Conservation (phyloP, 140 eudicot genomes). For the Flaveria floridana region DNA sequence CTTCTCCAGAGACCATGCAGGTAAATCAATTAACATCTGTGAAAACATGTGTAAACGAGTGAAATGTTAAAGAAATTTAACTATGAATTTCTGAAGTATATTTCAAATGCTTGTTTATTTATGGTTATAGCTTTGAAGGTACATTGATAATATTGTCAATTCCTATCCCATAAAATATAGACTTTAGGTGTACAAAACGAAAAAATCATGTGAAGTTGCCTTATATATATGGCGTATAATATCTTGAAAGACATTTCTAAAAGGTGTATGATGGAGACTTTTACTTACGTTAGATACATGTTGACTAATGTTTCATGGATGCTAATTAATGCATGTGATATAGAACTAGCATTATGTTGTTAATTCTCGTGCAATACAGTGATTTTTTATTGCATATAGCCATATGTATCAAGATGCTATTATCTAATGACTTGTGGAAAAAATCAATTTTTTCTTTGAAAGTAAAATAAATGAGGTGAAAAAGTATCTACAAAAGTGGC, state of each 20-base stretch:
- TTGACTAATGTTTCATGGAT: neutral
- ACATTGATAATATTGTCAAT: neutral
- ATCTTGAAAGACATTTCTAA: neutral
- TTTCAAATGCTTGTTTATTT: neutral
- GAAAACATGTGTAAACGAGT: neutral
- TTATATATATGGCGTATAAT: neutral
- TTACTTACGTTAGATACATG: neutral
- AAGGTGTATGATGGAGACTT: neutral
- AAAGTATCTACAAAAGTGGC: neutral
- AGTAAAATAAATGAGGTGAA: constrained; percentile 11
- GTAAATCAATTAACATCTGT: constrained; percentile 31
- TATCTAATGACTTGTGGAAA: neutral
- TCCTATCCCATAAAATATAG: neutral
- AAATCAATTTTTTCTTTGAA: neutral
- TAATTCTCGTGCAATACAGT: neutral
- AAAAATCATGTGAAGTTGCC: constrained; percentile 3
- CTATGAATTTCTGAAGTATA: neutral
- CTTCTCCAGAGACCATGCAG: constrained; percentile 83
- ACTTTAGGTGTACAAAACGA: neutral
- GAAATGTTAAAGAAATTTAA: constrained; percentile 10
- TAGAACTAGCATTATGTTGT: neutral
- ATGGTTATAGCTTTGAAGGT: neutral
- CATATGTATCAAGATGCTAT: constrained; percentile 2
- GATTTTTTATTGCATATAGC: neutral
- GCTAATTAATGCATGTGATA: constrained; percentile 5